phyloP scores from a whole-genome alignment of 169 alveolate species.

The Eimeria acervulina region DNA sequence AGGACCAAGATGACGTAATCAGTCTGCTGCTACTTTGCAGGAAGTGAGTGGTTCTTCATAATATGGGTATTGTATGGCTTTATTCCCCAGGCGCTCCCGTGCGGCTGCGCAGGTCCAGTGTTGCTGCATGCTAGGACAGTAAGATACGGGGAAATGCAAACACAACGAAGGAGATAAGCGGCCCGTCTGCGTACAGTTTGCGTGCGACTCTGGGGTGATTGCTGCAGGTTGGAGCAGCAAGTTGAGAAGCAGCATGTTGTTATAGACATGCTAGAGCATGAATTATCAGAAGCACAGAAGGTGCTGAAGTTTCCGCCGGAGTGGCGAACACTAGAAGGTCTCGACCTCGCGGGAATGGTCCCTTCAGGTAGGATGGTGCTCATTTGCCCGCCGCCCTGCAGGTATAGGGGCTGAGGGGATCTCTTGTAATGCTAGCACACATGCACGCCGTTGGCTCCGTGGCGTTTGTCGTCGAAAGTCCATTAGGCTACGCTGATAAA shows the following conservation, averaged over 20 bases:
- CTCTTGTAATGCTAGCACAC: neutral
- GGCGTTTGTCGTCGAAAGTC: neutral
- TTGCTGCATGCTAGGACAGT: neutral
- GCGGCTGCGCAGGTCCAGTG: neutral
- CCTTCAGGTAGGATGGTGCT: conserved; percentile 56
- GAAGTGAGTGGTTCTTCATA: conserved; percentile 61
- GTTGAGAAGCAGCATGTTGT: conserved; percentile 87
- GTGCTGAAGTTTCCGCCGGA: conserved; percentile 87
- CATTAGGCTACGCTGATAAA: neutral
- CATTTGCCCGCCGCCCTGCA: neutral
- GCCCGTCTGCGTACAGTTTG: neutral
- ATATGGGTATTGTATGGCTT: neutral
- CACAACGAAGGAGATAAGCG: neutral
- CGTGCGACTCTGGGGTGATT: conserved; percentile 6
- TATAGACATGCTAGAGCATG: conserved; percentile 87
- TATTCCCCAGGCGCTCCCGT: too few species aligned
- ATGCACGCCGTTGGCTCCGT: neutral
- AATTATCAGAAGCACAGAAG: conserved; percentile 84
- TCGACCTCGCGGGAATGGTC: conserved; percentile 80
- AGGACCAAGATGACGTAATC: conserved; percentile 87
- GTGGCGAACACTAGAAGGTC: conserved; percentile 85
- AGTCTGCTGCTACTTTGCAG: conserved; percentile 86
- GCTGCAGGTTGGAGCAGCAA: conserved; percentile 85
- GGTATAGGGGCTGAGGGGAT: neutral
- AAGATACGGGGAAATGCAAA: neutral